Conservation (phyloP, 805 yeast genomes). For the Starmerella tilneyi region DNA sequence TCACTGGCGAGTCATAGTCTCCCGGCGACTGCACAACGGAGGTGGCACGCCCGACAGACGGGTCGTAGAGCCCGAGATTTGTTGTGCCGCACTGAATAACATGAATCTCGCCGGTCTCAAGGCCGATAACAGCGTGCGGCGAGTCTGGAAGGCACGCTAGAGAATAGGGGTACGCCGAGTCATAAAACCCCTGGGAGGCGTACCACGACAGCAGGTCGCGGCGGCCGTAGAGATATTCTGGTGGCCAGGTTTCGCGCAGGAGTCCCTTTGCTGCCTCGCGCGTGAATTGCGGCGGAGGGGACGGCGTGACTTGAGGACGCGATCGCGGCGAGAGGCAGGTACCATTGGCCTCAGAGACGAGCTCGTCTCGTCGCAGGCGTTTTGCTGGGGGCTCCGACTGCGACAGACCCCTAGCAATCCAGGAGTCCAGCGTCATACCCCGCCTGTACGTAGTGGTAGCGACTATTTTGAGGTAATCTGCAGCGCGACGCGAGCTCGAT, state of each 20-base stretch:
- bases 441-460: not conserved
- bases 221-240: constrained; percentile 3
- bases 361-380: too few relatives aligned
- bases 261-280: not conserved
- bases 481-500: constrained; percentile 3
- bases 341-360: not conserved
- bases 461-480: not conserved
- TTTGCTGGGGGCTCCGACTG: too few relatives aligned
- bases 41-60: not conserved
- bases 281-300: not conserved
- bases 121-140: constrained; percentile 3
- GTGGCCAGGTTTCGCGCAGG: not conserved
- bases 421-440: constrained; percentile 13
- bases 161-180: constrained; percentile 1
- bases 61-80: constrained; percentile 1
- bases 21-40: not conserved
- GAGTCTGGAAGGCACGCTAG: constrained; percentile 5
- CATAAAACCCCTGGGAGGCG: constrained; percentile 1
- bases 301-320: not conserved
- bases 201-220: not conserved
- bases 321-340: not conserved
- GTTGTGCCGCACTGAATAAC: constrained; percentile 1
- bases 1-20: not conserved
- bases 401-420: constrained; percentile 5
- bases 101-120: constrained; percentile 3